These are phyloP conservation scores for Tubosaeta brunneosetosa DNA, from an alignment of 768 basidiomycete genomes.

Conservation along the genomic window DNA sequence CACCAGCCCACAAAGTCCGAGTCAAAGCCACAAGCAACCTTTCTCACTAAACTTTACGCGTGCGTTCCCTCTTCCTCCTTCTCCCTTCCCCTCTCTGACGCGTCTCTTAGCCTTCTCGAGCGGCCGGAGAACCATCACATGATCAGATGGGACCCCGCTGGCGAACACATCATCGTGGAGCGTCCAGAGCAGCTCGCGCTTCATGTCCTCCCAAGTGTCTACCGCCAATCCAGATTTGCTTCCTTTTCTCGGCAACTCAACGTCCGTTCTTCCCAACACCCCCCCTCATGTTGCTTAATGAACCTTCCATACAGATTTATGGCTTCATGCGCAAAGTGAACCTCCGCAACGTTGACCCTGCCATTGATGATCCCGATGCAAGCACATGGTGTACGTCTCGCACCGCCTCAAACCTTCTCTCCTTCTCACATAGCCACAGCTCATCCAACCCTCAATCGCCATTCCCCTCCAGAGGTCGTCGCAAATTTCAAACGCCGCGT, in stretches of 20 bases:
- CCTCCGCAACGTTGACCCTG: constrained; percentile 90
- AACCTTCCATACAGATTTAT: constrained; percentile 67
- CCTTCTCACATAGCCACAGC: constrained; percentile 44
- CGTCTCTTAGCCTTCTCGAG: constrained; percentile 65
- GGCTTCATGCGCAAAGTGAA: constrained; percentile 99
- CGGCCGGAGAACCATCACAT: constrained; percentile 92
- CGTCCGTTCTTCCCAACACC: constrained; percentile 48
- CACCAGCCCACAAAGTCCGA: constrained; percentile 63
- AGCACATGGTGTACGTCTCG: constrained; percentile 88
- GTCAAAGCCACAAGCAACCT: constrained; percentile 87
- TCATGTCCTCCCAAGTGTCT: constrained; percentile 89
- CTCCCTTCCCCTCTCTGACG: constrained; percentile 9
- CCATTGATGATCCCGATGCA: constrained; percentile 92
- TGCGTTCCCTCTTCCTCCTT: constrained; percentile 39
- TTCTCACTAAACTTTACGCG: constrained; percentile 96
- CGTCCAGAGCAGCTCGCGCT: constrained; percentile 89
- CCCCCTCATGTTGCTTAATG: constrained; percentile 25
- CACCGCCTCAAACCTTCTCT: constrained; percentile 14
- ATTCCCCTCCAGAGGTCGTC: constrained; percentile 85
- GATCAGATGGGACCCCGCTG: constrained; percentile 94
- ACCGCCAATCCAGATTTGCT: constrained; percentile 94
- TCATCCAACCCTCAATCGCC: constrained; percentile 86
- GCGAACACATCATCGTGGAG: constrained; percentile 94
- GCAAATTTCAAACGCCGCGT: constrained; percentile 95
- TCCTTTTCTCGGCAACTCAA: constrained; percentile 98